These are phyloP conservation scores for Podospora anserina DNA, from an alignment of 495 filamentous ascomycete genomes.

Conservation along the genomic window DNA sequence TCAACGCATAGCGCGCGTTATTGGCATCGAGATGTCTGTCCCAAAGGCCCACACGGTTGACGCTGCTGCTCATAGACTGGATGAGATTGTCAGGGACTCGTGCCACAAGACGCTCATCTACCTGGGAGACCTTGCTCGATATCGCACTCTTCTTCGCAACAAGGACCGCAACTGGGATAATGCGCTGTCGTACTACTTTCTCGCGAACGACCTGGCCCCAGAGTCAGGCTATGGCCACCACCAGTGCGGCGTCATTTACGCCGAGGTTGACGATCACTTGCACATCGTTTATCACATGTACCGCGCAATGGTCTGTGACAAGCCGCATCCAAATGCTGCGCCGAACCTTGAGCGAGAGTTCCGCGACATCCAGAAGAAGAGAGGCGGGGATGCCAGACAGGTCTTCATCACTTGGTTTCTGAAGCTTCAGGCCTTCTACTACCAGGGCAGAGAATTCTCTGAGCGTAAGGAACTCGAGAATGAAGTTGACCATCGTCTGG, in stretches of 20 bases:
- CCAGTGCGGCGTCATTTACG: slow-evolving; percentile 81
- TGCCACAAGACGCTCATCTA: slow-evolving; percentile 82
- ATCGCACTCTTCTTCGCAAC: slow-evolving; percentile 53
- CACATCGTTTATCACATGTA: slow-evolving; percentile 86
- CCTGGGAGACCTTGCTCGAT: slow-evolving; percentile 88
- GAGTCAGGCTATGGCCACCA: slow-evolving; percentile 78
- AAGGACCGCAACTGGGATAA: slow-evolving; percentile 74
- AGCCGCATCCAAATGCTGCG: slow-evolving; percentile 68
- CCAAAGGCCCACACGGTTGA: slow-evolving; percentile 39
- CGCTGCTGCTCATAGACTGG: slow-evolving; percentile 46
- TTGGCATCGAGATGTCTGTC: slow-evolving; percentile 52
- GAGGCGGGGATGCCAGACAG: slow-evolving; percentile 23
- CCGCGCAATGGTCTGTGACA: slow-evolving; percentile 66
- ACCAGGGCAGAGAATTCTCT: slow-evolving; percentile 62
- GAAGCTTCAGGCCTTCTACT: slow-evolving; percentile 81
- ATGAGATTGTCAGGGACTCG: slow-evolving; percentile 60
- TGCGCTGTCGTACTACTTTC: slow-evolving; percentile 77
- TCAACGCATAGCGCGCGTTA: slow-evolving; percentile 63
- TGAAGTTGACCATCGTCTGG: slow-evolving; percentile 75
- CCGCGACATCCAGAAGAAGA: slow-evolving; percentile 51
- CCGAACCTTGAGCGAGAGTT: slow-evolving; percentile 80
- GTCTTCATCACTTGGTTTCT: slow-evolving; percentile 77
- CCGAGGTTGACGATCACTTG: slow-evolving; percentile 71
- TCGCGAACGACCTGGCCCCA: slow-evolving; percentile 77
- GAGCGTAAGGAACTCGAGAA: slow-evolving; percentile 81